Evolutionary conservation across 352 stramenopile genomes (phyloP), one percentile per base, ranked within the genome.

Genomic region (Pilasporangium apinafurcum): DNA sequence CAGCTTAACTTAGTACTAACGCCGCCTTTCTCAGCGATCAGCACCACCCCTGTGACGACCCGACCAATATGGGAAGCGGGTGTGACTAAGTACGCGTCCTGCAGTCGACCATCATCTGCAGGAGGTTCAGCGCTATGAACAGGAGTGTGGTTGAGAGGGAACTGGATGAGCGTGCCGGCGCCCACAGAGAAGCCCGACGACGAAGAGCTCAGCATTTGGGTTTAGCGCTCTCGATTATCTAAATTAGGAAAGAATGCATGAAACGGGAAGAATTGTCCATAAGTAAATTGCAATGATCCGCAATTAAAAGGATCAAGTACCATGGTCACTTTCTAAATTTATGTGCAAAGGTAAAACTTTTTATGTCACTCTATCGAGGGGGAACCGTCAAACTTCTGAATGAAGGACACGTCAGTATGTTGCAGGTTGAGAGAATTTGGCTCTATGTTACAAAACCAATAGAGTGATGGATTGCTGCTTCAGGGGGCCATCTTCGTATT

Each of bases 31-130:
- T 88, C 72, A 34, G 65, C 58, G 29, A 86, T 41, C 32, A 94
- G 66, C 37, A 94, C 68, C 47, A 94, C 60, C 42, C 77, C 83
- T 25, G 83, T 94, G 44, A 92, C 82, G 18, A 94, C 76, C 34
- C 83, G 79, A 14, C 83, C 83, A 24, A 88, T 74, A 53, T 94
- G 83, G n/a, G 65, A 57, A 13, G 75, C 68, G 8, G 83, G 80
- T 0, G 69, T 46, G 7, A 94, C 80, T 8, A 92, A 65, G 42
- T 94, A 94, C 37, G 64, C 80, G 35, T 65, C 61, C 41, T 69
- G 42, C n/a, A 52, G 40, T 33, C 30, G 42, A 14, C 17, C 39
- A n/a, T 45, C 31, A 5, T 53, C 29, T 12, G 35, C 3, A 9
- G 37, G 36, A 5, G 43, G n/a, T 1, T 49, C 21, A 9, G 21